Evolutionary conservation across 192 early-diverging fungal genomes (phyloP), one percentile per base, ranked within the genome.

Genomic region (Chytriomyces sp.): DNA sequence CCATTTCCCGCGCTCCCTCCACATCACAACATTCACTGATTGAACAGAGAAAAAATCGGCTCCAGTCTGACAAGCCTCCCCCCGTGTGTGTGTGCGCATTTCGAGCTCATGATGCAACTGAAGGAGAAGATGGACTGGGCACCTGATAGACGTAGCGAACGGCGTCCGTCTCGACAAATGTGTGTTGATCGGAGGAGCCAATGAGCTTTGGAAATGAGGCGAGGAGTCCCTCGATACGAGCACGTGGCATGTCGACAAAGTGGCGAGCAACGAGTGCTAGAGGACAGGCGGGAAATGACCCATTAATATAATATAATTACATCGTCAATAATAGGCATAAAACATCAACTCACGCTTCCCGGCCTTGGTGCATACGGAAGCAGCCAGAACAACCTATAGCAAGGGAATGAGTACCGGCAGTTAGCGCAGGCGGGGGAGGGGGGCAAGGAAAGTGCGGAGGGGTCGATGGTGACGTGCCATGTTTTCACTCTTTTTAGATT

Each of bases 151-250:
- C 95, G 83, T 96, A 99, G 62, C 97, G 94, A 43, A 99, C 94
- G 68, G 94, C 86, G 28, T 99, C 97, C 0, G 97, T 98, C 78
- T 99, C 96, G 28, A 98, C 92, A 26, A 95, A 98, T 28, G 97
- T 98, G 80, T 97, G 96, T 84, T 99, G 96, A 77, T 97, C 92
- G 23, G 89, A 90, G 7, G 91, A 82, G 62, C 91, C 92, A 77
- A 97, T 94, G 62, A 99, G 87, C 86, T 98, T 99, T 60, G 97
- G 97, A 75, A 99, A 99, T 65, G 96, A 96, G 10, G 94, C 94
- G 71, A 99, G 82, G 47, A 99, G 86, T 24, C 96, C 97, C 80
- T 99, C 97, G 73, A 98, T 98, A 79, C 97, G 92, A 47, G 96
- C 91, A 43, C 96, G 91, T 62, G 94, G 93, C 93, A 98, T 97